A percentile compares a stretch with the other conserved stretches of the same genome.
These are phyloP conservation scores for Suaeda aralocaspica DNA, from an alignment of 148 eudicot genomes.

Conservation along the genomic window DNA sequence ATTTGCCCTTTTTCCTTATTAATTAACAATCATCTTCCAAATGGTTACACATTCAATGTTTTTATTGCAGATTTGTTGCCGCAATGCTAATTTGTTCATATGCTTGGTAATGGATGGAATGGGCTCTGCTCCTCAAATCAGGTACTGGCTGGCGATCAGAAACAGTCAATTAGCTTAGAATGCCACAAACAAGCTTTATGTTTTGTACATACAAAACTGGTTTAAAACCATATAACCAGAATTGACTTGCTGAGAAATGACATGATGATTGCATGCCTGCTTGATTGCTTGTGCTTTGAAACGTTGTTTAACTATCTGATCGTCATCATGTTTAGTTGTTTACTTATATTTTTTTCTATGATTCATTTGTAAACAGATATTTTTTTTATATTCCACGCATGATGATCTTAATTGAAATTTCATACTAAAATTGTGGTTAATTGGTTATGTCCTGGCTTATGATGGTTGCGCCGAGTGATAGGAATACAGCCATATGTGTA, in stretches of 20 bases:
- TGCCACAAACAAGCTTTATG: neutral
- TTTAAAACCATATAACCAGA: neutral
- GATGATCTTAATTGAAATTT: neutral
- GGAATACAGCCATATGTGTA: too few species aligned
- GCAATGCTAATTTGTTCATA: neutral
- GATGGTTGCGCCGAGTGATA: too few species aligned
- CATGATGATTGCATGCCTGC: constrained; percentile 7
- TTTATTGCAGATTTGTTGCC: constrained; percentile 3
- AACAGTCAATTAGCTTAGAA: neutral
- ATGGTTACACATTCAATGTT: neutral
- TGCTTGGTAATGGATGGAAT: neutral
- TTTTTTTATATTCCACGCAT: neutral
- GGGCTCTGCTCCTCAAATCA: constrained; percentile 1
- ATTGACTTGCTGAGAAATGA: neutral
- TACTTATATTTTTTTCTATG: neutral
- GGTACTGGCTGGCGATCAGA: constrained; percentile 6
- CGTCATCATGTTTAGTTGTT: neutral
- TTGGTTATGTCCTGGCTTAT: too few species aligned
- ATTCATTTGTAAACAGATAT: neutral
- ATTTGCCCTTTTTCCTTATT: neutral
- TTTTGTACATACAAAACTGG: neutral
- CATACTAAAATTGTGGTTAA: neutral
- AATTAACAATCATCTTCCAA: neutral
- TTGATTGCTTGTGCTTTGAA: constrained; percentile 9
- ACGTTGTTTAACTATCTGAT: neutral